Percentiles rank a stretch among this genome's conserved stretches.
phyloP scores from a whole-genome alignment of 2,329 filamentous ascomycete species.

The Colletotrichum australisinense region DNA sequence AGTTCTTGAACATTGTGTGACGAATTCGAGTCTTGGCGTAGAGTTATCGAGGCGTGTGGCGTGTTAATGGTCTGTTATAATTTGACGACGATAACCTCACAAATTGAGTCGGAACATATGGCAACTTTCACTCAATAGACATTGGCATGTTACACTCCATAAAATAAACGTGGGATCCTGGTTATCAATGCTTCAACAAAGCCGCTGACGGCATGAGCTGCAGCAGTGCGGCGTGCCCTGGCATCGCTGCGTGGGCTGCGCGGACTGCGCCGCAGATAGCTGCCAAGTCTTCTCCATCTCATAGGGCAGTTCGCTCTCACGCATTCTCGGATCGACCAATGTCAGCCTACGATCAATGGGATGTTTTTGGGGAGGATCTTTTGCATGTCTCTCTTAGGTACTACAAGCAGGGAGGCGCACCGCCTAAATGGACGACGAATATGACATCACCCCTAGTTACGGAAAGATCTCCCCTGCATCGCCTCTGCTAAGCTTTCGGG shows the following conservation, averaged over 20 bases:
- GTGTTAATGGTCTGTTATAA: too few relatives aligned
- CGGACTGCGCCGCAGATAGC: not conserved
- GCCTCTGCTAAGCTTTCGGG: not conserved
- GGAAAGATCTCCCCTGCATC: not conserved
- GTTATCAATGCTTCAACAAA: not conserved
- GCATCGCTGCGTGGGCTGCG: not conserved
- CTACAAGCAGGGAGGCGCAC: not conserved
- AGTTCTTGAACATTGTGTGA: not conserved
- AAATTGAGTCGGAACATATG: not conserved
- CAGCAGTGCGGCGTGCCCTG: not conserved
- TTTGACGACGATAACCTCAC: not conserved
- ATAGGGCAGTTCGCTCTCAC: not conserved
- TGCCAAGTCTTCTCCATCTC: not conserved
- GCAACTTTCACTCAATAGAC: too few relatives aligned
- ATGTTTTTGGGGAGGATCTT: not conserved
- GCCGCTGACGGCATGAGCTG: not conserved
- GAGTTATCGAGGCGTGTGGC: not conserved
- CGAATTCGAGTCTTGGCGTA: not conserved
- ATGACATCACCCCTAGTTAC: not conserved
- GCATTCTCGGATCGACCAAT: not conserved
- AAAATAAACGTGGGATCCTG: not conserved
- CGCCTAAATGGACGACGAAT: not conserved
- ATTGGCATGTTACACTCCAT: not conserved
- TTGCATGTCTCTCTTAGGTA: not conserved
- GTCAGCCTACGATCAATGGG: not conserved